Base-by-base conservation (phyloP, 2,329 filamentous ascomycete species). In the Epichloe scottii region DNA sequence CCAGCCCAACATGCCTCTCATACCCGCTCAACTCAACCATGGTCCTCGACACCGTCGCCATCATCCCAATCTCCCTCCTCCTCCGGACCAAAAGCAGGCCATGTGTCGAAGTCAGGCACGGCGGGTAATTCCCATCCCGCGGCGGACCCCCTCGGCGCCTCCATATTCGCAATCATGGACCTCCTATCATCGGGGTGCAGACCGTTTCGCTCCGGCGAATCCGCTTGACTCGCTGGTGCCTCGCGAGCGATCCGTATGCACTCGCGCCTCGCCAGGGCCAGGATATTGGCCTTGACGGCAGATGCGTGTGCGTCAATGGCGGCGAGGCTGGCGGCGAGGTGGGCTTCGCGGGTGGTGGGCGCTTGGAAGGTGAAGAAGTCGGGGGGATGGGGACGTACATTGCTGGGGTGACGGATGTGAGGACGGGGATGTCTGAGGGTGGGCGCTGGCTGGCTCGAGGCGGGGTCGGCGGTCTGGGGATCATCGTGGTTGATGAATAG, bases 321-420 rank as follows among this genome's bases (percentile, higher is more conserved):
- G 14, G 55, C 52, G 23, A 68, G 53, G 19, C 54, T 51, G 39
- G 53, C 54, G 15, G 53, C 52, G 15, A 65, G 52, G 17, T 51
- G 53, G 2, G 58, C 59, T 33, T 51, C 34, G 21, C 43, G 48
- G 33, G 19, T 51, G 43, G 55, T 10, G 8, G 57, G 57, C 4
- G 55, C 49, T 1, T 49, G 35, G 40, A 56, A 55, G 19, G 52
- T 51, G 42, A 58, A 53, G 47, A 63, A 56, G 41, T 60, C 55
- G 8, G 54, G 49, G 52, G 43, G 15, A 70, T 58, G 26, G 66
- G 64, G 26, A 65, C 61, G 56, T 69, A 71, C 44, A 71, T 65
- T 52, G 61, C 57, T 5, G 62, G 56, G 4, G 58, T 53, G 51
- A 64, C 56, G 50, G 55, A 51, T 14, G 39, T 53, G 37, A 68